Evolutionary conservation across 1,284 basidiomycete species (phyloP), one percentile per base, ranked within the genome.

Genomic region (Tausonia pullulans): DNA sequence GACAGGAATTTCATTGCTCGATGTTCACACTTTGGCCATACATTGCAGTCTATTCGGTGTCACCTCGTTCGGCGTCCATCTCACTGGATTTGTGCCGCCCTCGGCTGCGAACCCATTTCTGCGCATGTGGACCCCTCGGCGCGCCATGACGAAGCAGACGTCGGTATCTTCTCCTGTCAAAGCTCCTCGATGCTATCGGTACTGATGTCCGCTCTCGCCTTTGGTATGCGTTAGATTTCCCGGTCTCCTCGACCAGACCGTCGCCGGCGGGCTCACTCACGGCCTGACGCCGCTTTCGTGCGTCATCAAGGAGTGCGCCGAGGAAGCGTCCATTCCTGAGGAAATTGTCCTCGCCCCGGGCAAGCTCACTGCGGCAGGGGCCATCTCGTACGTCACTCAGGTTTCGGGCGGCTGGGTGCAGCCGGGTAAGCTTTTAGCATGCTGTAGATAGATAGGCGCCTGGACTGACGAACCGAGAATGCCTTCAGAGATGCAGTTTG

Each of bases 291-390:
- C 82, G 0, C 82, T 87, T 61, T 85, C 89, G 61, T 81, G 84
- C 7, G 78, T 95, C 58, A 82, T 93, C 16, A 90, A 93, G 71
- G 92, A 96, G 74, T 86, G 87, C 66, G 84, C 83, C 80, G 91
- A 93, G 71, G 90, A 94, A 73, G 91, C 89, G n/a, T 87, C 84
- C 69, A 79, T 93, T n/a, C 75, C 79, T 2, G 82, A 83, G 59
- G 74, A 79, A 10, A 69, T 88, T 46, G 82, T 87, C 3, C 76
- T 80, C 53, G 76, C 78, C 54, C 75, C 84, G 69, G 79, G 83
- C 16, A 83, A 80, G 62, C 51, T 66, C 16, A 62, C 41, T 45
- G 14, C 60, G 5, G 58, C 57, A 11, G 87, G 88, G 2, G 79
- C 80, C 4, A 75, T 88, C 60, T 86, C 83, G 69, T 89, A 89